Conservation (phyloP, 176 grass and related monocot species). For the Cenchrus purpureus region DNA sequence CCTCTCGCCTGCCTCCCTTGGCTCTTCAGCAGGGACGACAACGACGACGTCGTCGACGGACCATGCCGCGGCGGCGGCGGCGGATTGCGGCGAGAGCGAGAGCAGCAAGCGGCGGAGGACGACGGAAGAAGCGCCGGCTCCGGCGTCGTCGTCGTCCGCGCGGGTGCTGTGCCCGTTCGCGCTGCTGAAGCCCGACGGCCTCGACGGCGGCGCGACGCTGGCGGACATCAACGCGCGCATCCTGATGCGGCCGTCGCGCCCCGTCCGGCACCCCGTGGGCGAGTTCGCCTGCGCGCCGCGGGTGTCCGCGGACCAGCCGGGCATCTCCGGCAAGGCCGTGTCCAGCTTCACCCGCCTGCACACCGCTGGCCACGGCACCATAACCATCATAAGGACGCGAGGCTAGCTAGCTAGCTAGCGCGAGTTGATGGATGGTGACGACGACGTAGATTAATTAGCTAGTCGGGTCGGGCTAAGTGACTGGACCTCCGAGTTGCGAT, state of each 20-base stretch:
- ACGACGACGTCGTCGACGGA: not conserved
- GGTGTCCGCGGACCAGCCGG: conserved; percentile 60
- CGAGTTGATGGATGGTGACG: not conserved
- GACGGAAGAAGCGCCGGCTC: not conserved
- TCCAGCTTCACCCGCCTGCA: conserved; percentile 80
- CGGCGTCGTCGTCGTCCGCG: not conserved
- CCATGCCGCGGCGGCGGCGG: not conserved
- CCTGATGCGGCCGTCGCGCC: conserved; percentile 69
- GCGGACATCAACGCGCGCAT: conserved; percentile 91
- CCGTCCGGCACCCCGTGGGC: conserved; percentile 92
- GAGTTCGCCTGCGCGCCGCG: conserved; percentile 79
- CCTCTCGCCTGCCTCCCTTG: too few relatives aligned
- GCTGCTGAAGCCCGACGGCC: conserved; percentile 84
- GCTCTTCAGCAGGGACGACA: too few relatives aligned
- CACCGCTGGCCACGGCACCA: conserved; percentile 79
- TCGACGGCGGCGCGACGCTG: conserved; percentile 85
- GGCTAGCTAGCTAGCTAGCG: conserved; percentile 37
- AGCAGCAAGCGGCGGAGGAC: conserved; percentile 44
- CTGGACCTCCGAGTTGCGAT: conserved; percentile 17
- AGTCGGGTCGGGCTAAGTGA: conserved; percentile 4
- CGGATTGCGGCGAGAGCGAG: conserved; percentile 41
- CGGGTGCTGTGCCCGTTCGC: conserved; percentile 75
- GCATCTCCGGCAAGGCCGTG: conserved; percentile 80
- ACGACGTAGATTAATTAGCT: not conserved
- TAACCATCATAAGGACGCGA: conserved; percentile 93